Evolutionary conservation across 2,329 filamentous ascomycete genomes (phyloP), one percentile per base, ranked within the genome.

Genomic region (Aspergillus cejpii): DNA sequence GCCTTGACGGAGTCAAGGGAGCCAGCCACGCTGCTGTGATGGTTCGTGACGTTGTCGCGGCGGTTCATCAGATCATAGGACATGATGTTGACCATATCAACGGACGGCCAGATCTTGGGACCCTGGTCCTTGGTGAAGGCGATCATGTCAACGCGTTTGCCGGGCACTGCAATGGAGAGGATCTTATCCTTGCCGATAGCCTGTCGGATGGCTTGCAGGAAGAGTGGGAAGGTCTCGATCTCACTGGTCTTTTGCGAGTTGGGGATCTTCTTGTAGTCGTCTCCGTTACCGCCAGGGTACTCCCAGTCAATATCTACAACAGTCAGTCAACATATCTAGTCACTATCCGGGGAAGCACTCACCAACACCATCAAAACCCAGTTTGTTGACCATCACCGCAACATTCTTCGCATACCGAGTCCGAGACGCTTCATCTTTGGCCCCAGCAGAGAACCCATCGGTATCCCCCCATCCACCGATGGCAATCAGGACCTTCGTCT

Each of bases 381-480:
- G 79, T 0, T 64, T 66, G 3, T 75, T 65, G 1, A 88, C 70
- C 78, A 87, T 83, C 21, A 68, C 67, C 6, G 75, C 77, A 1
- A 87, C 74, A 52, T 85, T 85, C 36, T 70, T 69, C 1, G 83
- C 81, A 66, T 84, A 89, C 6, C 65, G 67, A 48, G 72, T 68
- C 12, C 81, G 76, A 1, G 73, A 75, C 6, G 63, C 54, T 1
- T 75, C 70, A 3, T 73, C 72, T 40, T 69, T 72, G 1, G 80
- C 78, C 0, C 76, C 83, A 1, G 33, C 62, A 0, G 76, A 74
- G 56, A 86, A 88, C 0, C 83, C 84, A 5, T 64, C 61, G 0
- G 76, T 81, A 48, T 87, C 81, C 0, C 83, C 84, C 84, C 85
- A 89, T 41, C 84, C 85, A 8, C 85, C 85, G 50, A 89, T 79